Conservation (phyloP, 2,329 filamentous ascomycete genomes). For the Amphichorda felina region DNA sequence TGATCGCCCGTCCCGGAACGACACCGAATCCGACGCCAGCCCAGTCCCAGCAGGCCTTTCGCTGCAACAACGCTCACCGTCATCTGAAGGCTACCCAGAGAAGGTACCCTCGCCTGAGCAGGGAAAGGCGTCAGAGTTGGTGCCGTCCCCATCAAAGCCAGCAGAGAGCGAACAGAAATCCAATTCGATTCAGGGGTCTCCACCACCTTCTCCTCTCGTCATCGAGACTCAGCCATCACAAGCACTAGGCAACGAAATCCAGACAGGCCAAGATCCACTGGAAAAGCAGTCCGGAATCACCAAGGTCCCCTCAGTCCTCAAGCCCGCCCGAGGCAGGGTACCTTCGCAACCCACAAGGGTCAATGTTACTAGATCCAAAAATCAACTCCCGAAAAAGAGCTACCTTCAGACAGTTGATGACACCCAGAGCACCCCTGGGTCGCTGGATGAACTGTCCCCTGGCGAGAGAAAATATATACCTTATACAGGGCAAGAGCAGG, state of each 20-base stretch:
- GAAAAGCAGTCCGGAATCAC: conserved; percentile 2
- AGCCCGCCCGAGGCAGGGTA: conserved; percentile 6
- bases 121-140: neutral
- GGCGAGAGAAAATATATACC: neutral
- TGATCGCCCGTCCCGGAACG: neutral
- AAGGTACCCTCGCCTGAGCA: too few species aligned
- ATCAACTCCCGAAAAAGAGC: neutral
- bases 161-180: neutral
- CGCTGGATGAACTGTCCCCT: neutral
- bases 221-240: too few species aligned
- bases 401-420: neutral
- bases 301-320: conserved; percentile 7
- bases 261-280: too few species aligned
- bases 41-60: neutral
- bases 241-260: too few species aligned
- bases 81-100: too few species aligned
- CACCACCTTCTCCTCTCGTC: neutral
- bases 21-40: neutral
- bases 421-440: too few species aligned
- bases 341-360: conserved; percentile 2
- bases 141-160: neutral
- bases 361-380: neutral
- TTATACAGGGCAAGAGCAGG: neutral
- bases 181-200: neutral
- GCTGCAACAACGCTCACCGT: neutral